phyloP scores from a whole-genome alignment of 208 protist species.

The Entamoeba histolytica region DNA sequence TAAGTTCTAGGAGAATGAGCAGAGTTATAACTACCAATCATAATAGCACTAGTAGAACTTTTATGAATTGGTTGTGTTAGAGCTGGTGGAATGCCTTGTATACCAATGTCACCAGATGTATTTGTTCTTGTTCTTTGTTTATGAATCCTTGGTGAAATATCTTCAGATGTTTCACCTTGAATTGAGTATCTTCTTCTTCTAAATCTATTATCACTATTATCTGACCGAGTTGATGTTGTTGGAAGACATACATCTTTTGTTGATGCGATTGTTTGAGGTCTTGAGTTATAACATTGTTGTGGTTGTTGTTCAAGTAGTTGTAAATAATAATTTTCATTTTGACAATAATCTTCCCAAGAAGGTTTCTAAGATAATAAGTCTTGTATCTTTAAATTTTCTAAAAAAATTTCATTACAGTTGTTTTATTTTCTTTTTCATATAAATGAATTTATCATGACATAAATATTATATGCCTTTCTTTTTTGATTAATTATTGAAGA shows the following conservation, averaged over 20 bases:
- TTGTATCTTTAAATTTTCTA: no score
- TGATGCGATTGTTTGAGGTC: no score
- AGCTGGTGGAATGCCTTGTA: background rate
- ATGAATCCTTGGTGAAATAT: no score
- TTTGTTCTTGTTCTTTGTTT: no score
- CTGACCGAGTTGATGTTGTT: background rate
- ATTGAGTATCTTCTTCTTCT: background rate
- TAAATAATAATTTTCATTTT: background rate
- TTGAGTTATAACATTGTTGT: background rate
- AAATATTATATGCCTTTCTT: no score
- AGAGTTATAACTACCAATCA: background rate
- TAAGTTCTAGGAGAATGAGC: background rate
- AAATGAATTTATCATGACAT: no score
- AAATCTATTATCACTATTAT: background rate
- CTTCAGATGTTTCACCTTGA: background rate
- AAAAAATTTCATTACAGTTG: no score
- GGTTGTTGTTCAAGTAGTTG: background rate
- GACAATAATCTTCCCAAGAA: background rate
- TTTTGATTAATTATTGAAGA: no score
- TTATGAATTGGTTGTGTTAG: background rate
- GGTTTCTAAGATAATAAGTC: background rate
- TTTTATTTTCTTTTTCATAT: no score
- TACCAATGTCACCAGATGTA: background rate
- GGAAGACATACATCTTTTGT: background rate
- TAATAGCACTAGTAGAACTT: background rate